Base-by-base conservation (phyloP, 2,329 filamentous ascomycete genomes). In the Mollisia scopiformis region DNA sequence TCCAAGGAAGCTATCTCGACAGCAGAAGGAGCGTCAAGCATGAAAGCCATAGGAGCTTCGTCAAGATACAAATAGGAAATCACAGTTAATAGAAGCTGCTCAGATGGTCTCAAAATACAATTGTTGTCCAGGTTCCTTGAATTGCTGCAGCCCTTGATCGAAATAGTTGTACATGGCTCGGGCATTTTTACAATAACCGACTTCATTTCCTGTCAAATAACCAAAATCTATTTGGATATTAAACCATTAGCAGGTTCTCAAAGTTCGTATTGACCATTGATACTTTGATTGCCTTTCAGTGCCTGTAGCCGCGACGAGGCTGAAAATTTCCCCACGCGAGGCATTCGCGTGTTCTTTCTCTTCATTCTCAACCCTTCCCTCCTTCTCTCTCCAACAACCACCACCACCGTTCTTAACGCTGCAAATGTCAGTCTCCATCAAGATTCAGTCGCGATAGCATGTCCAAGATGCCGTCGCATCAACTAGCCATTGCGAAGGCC, bases 401-500 rank as follows among this genome's bases (percentile, higher is more conserved):
- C n/a, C n/a, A n/a, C n/a, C n/a, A n/a, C n/a, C n/a, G n/a, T n/a
- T n/a, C n/a, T n/a, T 14, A 35, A 43, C 33, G 39, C 35, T 33
- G 46, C 55, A n/a, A 54, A 58, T 55, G 43, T 47, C 30, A 10
- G 10, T 43, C 28, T 11, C 56, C 30, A 37, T 31, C 11, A 28
- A 16, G 49, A 53, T 5, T 13, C 25, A 14, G 27, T 49, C 47
- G 37, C 43, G 30, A 57, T 53, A 57, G 10, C 28, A n/a, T 37
- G 10, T 19, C 10, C 23, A 47, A 6, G 2, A 90, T 91, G 87
- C 82, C 86, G 19, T 86, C 86, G 47, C 87, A 89, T 68, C 85
- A 91, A 74, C 77, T 93, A 62, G 88, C 88, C 69, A 91, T 94
- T 68, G 88, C 90, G 64, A 93, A 92, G 78, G 90, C 91, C 41